A percentile compares a stretch with the other conserved stretches of the same genome.
phyloP scores from a whole-genome alignment of 2,329 filamentous ascomycete species.

The Drechslerella dactyloides region DNA sequence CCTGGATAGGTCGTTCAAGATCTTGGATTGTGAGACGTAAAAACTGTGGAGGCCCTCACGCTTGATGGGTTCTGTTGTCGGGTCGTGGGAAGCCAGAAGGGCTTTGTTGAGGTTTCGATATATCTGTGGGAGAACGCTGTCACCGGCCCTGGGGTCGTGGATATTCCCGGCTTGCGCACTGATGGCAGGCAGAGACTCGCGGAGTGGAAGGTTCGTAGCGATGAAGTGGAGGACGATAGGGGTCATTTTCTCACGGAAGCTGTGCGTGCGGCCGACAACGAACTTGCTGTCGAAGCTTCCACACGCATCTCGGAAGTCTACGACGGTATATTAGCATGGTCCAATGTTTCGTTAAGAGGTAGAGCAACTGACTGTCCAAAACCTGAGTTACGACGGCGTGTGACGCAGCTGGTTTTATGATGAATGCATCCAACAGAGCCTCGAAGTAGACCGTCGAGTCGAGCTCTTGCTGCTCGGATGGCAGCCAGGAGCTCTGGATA shows the following conservation, averaged over 20 bases:
- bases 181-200: conserved; percentile 25
- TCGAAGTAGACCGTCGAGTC: conserved; percentile 35
- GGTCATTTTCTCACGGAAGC: conserved; percentile 22
- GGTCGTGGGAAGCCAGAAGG: conserved; percentile 12
- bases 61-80: conserved; percentile 4
- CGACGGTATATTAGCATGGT: conserved; percentile 5
- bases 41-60: conserved; percentile 9
- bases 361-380: conserved; percentile 16
- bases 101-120: conserved; percentile 27
- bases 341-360: background rate
- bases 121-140: conserved; percentile 17
- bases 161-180: conserved; percentile 11
- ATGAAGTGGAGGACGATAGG: conserved; percentile 37
- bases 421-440: conserved; percentile 15
- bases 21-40: conserved; percentile 30
- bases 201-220: conserved; percentile 27
- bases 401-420: conserved; percentile 9
- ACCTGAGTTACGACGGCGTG: conserved; percentile 9
- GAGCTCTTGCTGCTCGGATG: conserved; percentile 34
- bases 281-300: conserved; percentile 16
- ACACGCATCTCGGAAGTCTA: conserved; percentile 29
- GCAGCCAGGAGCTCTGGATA: conserved; percentile 46
- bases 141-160: conserved; percentile 5
- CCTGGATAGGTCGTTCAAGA: conserved; percentile 23
- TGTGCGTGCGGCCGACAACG: conserved; percentile 5